Evolutionary conservation across 805 yeast genomes (phyloP), one percentile per base, ranked within the genome.

Genomic region (Cyberlindnera euphorbiae): DNA sequence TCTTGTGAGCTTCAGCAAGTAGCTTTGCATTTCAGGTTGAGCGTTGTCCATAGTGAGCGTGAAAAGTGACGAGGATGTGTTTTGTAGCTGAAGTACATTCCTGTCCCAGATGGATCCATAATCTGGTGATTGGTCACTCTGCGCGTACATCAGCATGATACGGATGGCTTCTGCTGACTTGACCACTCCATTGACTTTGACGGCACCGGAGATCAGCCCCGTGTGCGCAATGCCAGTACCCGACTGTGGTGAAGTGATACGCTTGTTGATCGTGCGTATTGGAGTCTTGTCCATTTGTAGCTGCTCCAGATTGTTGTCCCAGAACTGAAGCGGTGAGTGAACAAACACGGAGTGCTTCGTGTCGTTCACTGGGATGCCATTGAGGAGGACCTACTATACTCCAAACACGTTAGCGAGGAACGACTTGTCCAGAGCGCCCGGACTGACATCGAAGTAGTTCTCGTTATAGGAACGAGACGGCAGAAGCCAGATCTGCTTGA

Each of bases 101-200:
- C 38, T 17, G 22, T 60, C 60, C 59, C 70, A 58, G 4, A 46
- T 39, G 1, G 33, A 13, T 2, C 59, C 64, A 15, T 45, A 30
- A 11, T 36, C 32, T 2, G 33, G 38, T 6, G 9, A 28, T n/a
- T 50, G 39, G 4, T 23, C 16, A 9, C 32, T 34, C 3, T 39
- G 39, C 8, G 42, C 35, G 32, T 58, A 60, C 26, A 66, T 41
- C 7, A 68, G 24, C 17, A 66, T 45, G 1, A 71, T 49, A 36
- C 64, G 58, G 6, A 70, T 26, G 0, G 69, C 55, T 11, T 60
- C 55, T 0, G 75, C 75, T 14, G 66, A 58, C 35, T 55, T 58
- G 6, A 69, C 55, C 3, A 67, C 36, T 0, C 77, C 76, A 45
- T 71, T 70, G 5, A 65, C 59, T 42, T 62, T 66, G 19, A 56